phyloP scores from a whole-genome alignment of 148 eudicot genomes.

The Camellia lanceoleosa region DNA sequence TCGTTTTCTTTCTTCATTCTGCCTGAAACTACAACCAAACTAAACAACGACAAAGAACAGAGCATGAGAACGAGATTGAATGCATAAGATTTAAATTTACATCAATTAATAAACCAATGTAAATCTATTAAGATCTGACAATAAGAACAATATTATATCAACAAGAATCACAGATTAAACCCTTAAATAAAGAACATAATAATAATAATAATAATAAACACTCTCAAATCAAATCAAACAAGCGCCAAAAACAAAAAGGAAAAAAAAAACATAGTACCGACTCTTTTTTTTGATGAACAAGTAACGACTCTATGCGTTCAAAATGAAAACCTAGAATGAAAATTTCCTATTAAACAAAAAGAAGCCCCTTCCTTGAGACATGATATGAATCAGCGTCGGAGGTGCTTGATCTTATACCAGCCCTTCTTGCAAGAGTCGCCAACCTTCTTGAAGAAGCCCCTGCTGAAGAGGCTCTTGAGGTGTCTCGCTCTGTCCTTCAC shows the following conservation, averaged over 20 bases:
- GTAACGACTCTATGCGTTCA: too few species aligned
- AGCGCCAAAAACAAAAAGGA: not conserved
- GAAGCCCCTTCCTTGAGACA: not conserved
- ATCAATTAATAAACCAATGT: not conserved
- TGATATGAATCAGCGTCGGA: constrained; percentile 8
- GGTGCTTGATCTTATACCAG: constrained; percentile 60
- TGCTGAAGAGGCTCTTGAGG: constrained; percentile 45
- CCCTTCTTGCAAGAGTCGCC: constrained; percentile 61
- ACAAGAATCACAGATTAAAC: not conserved
- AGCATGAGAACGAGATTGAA: too few species aligned
- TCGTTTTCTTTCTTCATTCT: too few species aligned
- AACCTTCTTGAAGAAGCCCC: constrained; percentile 45
- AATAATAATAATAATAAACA: not conserved
- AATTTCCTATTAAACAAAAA: not conserved
- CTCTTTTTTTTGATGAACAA: too few species aligned
- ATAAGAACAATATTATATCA: not conserved
- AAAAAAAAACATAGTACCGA: not conserved
- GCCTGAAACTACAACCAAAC: too few species aligned
- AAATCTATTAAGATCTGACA: not conserved
- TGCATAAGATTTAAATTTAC: too few species aligned
- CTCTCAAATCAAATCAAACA: not conserved
- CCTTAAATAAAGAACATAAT: not conserved
- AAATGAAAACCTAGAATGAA: not conserved
- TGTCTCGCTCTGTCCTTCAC: constrained; percentile 56
- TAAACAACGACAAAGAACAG: too few species aligned